Base-by-base conservation (phyloP, 805 yeast genomes). In the Wickerhamiella australiensis region DNA sequence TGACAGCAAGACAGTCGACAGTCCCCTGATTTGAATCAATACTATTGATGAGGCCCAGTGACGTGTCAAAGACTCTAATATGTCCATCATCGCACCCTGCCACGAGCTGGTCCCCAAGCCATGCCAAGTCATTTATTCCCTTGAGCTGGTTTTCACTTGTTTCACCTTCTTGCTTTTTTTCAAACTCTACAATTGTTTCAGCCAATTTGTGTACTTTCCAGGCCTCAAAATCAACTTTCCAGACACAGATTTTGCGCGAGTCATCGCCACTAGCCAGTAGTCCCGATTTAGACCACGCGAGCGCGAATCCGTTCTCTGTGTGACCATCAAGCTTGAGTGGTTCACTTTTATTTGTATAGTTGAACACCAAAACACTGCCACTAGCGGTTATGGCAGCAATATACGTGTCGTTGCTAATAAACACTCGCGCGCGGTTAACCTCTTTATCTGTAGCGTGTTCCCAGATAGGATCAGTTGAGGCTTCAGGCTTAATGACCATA, bases 51-150 rank as follows among this genome's bases (percentile, higher is more conserved):
- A 56, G 65, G 47, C 58, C 86, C 71, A 18, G 71, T 59, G 82
- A 90, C 54, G 75, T 77, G 40, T 85, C 67, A 48, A 77, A 79
- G 15, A 84, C 67, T 2, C 47, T 26, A 1, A 45, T 7, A 12
- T 76, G 62, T 47, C 71, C 68, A 59, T 82, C 87, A 61, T 84
- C 94, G 26, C 85, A 71, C 3, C 77, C 87, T 2, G 90, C 78
- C 1, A 80, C 90, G 56, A 85, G 75, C 26, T 82, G 49, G 25
- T 68, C 58, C 50, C 68, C 63, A 31, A 61, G 77, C 78, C 82
- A 78, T 1, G 82, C 68, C 22, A 85, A 66, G 55, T 81, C 94
- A 63, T 84, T 85, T 41, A 86, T 78, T 4, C 74, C 74, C 83
- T 74, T 57, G 38, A 4, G 38, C 9, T 7, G 29, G 3, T 36